Conservation (phyloP, 257 asterid genomes). For the Euphrasia confusa region DNA sequence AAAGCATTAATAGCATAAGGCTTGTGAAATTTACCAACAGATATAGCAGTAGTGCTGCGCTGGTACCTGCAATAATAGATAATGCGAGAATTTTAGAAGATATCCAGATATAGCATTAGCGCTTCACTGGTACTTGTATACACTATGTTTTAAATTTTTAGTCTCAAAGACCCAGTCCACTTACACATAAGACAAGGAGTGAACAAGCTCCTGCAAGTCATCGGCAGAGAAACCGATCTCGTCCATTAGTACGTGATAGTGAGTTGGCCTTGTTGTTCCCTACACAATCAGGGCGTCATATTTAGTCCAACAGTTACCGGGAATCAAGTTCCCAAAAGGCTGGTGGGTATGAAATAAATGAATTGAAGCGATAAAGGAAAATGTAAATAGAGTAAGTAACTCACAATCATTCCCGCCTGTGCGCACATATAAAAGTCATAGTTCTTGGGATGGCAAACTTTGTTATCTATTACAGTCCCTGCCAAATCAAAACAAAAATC, state of each 20-base stretch:
- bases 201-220: slow-evolving; percentile 90
- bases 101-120: not conserved
- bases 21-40: slow-evolving; percentile 55
- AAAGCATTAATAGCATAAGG: not conserved
- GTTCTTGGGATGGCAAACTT: slow-evolving; percentile 86
- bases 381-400: slow-evolving; percentile 18
- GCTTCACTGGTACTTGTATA: too few relatives aligned
- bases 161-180: slow-evolving; percentile 19
- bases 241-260: slow-evolving; percentile 71
- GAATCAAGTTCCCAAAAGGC: too few relatives aligned
- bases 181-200: slow-evolving; percentile 83
- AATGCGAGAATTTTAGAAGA: not conserved
- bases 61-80: slow-evolving; percentile 58
- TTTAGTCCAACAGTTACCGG: too few relatives aligned
- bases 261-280: slow-evolving; percentile 95
- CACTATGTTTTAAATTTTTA: not conserved
- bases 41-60: slow-evolving; percentile 89
- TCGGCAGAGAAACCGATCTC: slow-evolving; percentile 80
- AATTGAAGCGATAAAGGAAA: not conserved
- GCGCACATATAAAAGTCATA: slow-evolving; percentile 88
- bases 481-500: slow-evolving; percentile 24
- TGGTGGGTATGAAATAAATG: not conserved
- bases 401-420: slow-evolving; percentile 91
- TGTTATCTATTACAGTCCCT: slow-evolving; percentile 85
- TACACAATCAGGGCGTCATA: slow-evolving; percentile 11